Conservation (phyloP, 2,329 filamentous ascomycete genomes). For the Ophiostoma triangulosporum region DNA sequence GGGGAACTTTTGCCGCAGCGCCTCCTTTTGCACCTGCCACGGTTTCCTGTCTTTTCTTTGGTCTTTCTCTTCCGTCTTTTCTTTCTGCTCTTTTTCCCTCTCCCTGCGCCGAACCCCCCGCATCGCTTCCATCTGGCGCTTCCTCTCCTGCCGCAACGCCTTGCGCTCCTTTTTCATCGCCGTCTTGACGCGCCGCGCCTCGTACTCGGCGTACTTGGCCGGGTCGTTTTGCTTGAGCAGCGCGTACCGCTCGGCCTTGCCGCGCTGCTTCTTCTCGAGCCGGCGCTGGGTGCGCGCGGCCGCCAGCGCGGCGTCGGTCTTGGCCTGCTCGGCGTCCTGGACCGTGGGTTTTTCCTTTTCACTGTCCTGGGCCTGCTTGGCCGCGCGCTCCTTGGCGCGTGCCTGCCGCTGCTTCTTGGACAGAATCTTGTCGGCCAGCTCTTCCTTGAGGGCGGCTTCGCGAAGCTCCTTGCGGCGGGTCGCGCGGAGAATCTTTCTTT, state of each 20-base stretch:
- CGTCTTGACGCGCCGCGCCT: neutral
- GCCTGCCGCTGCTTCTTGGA: neutral
- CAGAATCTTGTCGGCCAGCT: neutral
- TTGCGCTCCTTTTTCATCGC: neutral
- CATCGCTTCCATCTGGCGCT: neutral
- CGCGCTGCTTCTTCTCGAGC: neutral
- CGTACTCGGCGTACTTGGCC: neutral
- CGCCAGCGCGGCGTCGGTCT: neutral
- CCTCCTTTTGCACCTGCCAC: conserved; percentile 68
- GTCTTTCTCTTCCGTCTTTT: neutral
- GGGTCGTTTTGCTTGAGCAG: neutral
- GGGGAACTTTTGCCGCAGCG: conserved; percentile 64
- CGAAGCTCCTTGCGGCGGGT: neutral
- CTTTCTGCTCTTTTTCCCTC: neutral
- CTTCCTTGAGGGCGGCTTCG: neutral
- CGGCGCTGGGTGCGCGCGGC: neutral
- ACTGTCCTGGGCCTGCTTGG: neutral
- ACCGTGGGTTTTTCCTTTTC: neutral
- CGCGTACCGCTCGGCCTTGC: neutral
- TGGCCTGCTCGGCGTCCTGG: neutral
- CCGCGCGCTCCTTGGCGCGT: neutral
- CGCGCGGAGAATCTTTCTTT: neutral
- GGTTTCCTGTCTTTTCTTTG: conserved; percentile 7
- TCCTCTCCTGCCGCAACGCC: neutral
- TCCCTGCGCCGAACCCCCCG: neutral